Percentiles rank a stretch among this genome's conserved stretches.
These are phyloP conservation scores for Penicillium corylophilum DNA, from an alignment of 2,329 filamentous ascomycete species.

Conservation along the genomic window DNA sequence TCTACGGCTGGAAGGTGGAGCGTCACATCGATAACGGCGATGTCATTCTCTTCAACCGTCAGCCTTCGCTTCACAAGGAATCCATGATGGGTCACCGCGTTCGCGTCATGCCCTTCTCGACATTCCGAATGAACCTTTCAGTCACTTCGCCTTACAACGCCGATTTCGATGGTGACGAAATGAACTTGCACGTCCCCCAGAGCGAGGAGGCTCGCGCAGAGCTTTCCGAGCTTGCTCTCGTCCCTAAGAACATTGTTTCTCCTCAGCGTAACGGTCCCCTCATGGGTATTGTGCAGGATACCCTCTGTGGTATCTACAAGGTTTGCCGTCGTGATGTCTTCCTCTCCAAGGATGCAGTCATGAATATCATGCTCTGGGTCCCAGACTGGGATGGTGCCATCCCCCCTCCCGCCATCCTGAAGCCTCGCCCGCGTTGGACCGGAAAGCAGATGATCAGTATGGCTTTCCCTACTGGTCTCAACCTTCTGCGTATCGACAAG, in stretches of 20 bases:
- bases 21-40: constrained; percentile 94
- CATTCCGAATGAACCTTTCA: constrained; percentile 94
- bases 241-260: constrained; percentile 98
- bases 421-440: constrained; percentile 90
- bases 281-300: constrained; percentile 99
- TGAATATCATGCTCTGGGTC: constrained; percentile 97
- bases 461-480: constrained; percentile 84
- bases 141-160: constrained; percentile 99
- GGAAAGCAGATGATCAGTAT: constrained; percentile 97
- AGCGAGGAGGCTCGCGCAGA: constrained; percentile 96
- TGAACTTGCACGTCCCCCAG: constrained; percentile 99
- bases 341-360: constrained; percentile 83
- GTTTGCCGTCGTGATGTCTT: constrained; percentile 91
- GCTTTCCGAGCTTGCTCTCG: constrained; percentile 90
- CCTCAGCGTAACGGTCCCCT: constrained; percentile 94
- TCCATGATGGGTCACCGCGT: constrained; percentile 99
- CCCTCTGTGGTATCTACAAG: constrained; percentile 94
- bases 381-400: constrained; percentile 96
- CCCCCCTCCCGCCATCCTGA: constrained; percentile 88
- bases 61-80: constrained; percentile 98
- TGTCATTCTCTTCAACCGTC: constrained; percentile 99
- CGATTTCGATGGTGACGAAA: constrained; percentile 99
- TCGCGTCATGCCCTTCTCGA: constrained; percentile 97
- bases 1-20: constrained; percentile 99
- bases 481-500: constrained; percentile 65